These are phyloP conservation scores for Pilobolus umbonatus DNA, from an alignment of 192 early-diverging fungal species.

Conservation along the genomic window DNA sequence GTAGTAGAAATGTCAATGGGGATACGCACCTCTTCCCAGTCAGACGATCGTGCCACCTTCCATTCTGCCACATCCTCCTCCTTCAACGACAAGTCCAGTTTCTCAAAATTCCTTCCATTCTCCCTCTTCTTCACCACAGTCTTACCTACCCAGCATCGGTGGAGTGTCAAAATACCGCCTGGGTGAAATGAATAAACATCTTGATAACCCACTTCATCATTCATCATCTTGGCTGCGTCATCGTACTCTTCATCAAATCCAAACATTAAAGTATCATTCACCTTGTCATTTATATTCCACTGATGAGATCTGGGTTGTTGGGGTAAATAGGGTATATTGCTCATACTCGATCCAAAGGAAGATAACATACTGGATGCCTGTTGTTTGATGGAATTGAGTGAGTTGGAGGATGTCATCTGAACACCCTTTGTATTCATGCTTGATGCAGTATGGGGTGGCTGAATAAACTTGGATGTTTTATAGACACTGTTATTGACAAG, in stretches of 20 bases:
- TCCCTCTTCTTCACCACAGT: constrained; percentile 38
- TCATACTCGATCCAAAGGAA: constrained; percentile 22
- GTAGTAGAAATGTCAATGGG: constrained; percentile 5
- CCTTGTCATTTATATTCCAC: constrained; percentile 27
- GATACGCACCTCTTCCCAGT: constrained; percentile 45
- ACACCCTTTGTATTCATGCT: not conserved
- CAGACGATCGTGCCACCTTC: constrained; percentile 37
- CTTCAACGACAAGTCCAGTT: constrained; percentile 43
- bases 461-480: not conserved
- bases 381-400: constrained; percentile 12
- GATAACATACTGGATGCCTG: constrained; percentile 26
- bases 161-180: constrained; percentile 49
- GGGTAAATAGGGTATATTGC: constrained; percentile 8
- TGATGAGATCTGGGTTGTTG: not conserved
- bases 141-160: constrained; percentile 48
- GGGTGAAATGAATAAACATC: constrained; percentile 56
- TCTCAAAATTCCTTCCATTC: constrained; percentile 42
- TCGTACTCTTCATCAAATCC: constrained; percentile 32
- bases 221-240: constrained; percentile 38
- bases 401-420: not conserved
- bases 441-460: not conserved
- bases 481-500: constrained; percentile 8
- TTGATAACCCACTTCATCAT: constrained; percentile 39
- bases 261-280: constrained; percentile 29
- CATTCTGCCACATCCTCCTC: constrained; percentile 59